These are phyloP conservation scores for Dittrichia graveolens DNA, from an alignment of 129 eudicot genomes.

Conservation along the genomic window DNA sequence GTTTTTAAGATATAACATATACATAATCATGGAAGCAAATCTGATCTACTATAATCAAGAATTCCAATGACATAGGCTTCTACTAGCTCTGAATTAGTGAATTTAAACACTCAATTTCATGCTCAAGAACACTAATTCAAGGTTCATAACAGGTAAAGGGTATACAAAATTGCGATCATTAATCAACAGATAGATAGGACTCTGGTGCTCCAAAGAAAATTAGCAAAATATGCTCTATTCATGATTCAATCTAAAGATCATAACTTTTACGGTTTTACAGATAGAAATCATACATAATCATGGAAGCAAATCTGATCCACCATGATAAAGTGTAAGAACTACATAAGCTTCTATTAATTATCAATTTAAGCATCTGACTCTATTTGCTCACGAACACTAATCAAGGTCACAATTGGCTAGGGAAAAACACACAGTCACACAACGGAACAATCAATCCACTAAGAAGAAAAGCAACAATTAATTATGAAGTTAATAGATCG, in stretches of 20 bases:
- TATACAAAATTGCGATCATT: not conserved
- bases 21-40: not conserved
- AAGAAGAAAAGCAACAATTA: not conserved
- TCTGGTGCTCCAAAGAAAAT: not conserved
- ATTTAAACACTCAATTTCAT: not conserved
- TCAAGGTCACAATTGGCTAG: conserved; percentile 17
- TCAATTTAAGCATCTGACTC: not conserved
- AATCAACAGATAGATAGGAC: not conserved
- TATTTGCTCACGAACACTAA: conserved; percentile 7
- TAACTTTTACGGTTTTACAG: not conserved
- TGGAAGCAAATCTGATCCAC: not conserved
- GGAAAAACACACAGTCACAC: conserved; percentile 5
- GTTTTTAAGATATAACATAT: not conserved
- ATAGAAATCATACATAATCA: not conserved
- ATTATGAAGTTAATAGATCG: conserved; percentile 5
- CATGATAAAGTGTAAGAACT: not conserved
- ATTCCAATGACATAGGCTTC: not conserved
- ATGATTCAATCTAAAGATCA: not conserved
- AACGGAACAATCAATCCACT: not conserved
- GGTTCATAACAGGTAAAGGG: not conserved
- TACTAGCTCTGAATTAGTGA: too few relatives aligned
- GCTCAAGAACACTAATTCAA: conserved; percentile 6
- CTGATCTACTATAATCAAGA: conserved; percentile 1
- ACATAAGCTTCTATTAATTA: not conserved
- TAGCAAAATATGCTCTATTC: not conserved